These are phyloP conservation scores for Colletotrichum zoysiae DNA, from an alignment of 2,329 filamentous ascomycete genomes.

Conservation along the genomic window DNA sequence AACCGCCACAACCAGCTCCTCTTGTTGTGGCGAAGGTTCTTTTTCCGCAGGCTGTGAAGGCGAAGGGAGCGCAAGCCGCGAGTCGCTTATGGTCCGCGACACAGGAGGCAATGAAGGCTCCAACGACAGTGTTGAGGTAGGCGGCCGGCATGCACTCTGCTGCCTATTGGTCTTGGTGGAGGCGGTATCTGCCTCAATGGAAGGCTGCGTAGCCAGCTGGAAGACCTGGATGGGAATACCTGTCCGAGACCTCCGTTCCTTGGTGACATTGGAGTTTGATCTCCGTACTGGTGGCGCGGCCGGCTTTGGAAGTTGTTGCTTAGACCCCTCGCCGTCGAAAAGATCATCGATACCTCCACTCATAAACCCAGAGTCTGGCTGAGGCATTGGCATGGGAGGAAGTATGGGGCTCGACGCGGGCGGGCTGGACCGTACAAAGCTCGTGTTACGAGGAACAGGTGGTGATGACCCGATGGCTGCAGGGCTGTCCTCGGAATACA, in stretches of 20 bases:
- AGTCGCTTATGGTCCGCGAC: constrained; percentile 17
- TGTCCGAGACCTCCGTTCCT: constrained; percentile 46
- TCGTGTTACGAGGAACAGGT: constrained; percentile 76
- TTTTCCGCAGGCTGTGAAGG: constrained; percentile 39
- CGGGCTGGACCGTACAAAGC: constrained; percentile 69
- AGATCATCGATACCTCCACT: constrained; percentile 80
- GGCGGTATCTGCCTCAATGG: constrained; percentile 32
- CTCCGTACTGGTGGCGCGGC: constrained; percentile 47
- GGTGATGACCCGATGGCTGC: constrained; percentile 91
- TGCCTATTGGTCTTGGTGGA: constrained; percentile 11
- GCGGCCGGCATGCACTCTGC: constrained; percentile 12
- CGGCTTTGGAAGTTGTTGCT: constrained; percentile 54
- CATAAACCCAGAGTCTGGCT: constrained; percentile 86
- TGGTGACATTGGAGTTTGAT: constrained; percentile 50
- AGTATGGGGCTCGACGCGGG: constrained; percentile 85
- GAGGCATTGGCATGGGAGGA: constrained; percentile 72
- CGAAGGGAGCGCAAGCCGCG: constrained; percentile 16
- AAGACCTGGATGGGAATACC: constrained; percentile 60
- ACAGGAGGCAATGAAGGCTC: constrained; percentile 19
- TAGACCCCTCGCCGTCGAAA: constrained; percentile 71
- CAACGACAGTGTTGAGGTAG: constrained; percentile 16
- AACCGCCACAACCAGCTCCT: constrained; percentile 43
- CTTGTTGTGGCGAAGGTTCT: constrained; percentile 43
- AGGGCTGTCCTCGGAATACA: constrained; percentile 75
- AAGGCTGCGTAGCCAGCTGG: constrained; percentile 46